Percentiles rank a stretch among this genome's conserved stretches.
phyloP scores from a whole-genome alignment of 495 filamentous ascomycete species.

The Terfezia boudieri region DNA sequence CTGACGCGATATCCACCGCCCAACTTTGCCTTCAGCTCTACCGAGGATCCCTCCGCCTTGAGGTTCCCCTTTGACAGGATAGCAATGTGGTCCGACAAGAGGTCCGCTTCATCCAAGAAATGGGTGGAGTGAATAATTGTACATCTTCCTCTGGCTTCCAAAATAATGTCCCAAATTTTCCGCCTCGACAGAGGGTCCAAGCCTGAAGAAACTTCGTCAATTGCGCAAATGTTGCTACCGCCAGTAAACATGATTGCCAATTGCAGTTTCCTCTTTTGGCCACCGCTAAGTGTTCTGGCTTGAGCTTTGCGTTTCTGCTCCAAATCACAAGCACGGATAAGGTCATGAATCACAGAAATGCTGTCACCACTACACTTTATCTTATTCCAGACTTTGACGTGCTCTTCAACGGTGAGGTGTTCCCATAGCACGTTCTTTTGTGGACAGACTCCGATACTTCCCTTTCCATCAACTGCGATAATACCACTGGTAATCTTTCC shows the following conservation, averaged over 20 bases:
- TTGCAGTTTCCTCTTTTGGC: conserved; percentile 79
- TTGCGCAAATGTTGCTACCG: conserved; percentile 60
- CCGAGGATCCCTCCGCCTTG: conserved; percentile 49
- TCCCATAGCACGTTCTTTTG: conserved; percentile 85
- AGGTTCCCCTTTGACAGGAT: conserved; percentile 53
- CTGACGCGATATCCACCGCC: conserved; percentile 61
- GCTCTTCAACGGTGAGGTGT: conserved; percentile 57
- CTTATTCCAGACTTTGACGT: conserved; percentile 53
- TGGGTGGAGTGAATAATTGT: conserved; percentile 74
- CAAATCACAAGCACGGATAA: conserved; percentile 48
- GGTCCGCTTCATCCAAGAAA: conserved; percentile 57
- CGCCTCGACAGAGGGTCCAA: conserved; percentile 58
- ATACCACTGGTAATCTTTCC: conserved; percentile 31
- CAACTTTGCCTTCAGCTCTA: conserved; percentile 46
- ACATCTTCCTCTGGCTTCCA: conserved; percentile 51
- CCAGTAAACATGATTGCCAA: conserved; percentile 86
- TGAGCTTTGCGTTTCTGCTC: conserved; percentile 40
- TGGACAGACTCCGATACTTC: conserved; percentile 67
- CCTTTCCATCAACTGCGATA: conserved; percentile 38
- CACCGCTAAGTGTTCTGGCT: conserved; percentile 53
- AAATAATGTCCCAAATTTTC: conserved; percentile 77
- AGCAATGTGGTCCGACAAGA: conserved; percentile 55
- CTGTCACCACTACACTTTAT: conserved; percentile 42
- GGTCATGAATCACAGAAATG: conserved; percentile 30
- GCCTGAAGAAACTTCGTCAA: conserved; percentile 69